phyloP scores from a whole-genome alignment of 176 grass and related monocot genomes.

The Saccharum officinarum region DNA sequence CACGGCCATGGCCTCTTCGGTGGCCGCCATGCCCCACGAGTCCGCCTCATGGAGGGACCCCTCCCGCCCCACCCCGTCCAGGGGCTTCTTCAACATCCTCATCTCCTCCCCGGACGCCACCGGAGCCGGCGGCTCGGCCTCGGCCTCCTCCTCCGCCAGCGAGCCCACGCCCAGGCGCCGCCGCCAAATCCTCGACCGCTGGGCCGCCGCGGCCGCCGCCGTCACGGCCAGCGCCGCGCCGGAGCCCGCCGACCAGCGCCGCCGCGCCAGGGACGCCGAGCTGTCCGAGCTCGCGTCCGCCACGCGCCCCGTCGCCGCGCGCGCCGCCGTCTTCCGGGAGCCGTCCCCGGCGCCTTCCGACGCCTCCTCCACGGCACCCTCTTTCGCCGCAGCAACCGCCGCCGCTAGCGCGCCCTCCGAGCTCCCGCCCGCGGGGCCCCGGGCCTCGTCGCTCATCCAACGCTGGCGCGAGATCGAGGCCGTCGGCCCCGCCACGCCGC shows the following conservation, averaged over 20 bases:
- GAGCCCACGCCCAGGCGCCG: slow-evolving; percentile 43
- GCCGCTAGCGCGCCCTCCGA: not conserved
- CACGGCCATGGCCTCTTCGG: slow-evolving; percentile 74
- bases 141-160: not conserved
- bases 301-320: slow-evolving; percentile 59
- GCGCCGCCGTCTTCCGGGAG: slow-evolving; percentile 56
- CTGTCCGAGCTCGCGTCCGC: slow-evolving; percentile 47
- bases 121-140: not conserved
- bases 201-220: slow-evolving; percentile 50
- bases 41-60: slow-evolving; percentile 61
- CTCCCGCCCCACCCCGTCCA: slow-evolving; percentile 31
- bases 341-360: slow-evolving; percentile 48
- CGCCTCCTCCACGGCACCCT: slow-evolving; percentile 23
- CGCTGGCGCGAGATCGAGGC: slow-evolving; percentile 95
- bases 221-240: slow-evolving; percentile 27
- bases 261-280: slow-evolving; percentile 65
- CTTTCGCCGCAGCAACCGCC: not conserved
- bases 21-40: slow-evolving; percentile 82
- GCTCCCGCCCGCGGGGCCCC: slow-evolving; percentile 49
- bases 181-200: slow-evolving; percentile 60
- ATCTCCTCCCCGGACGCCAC: not conserved
- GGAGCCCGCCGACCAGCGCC: slow-evolving; percentile 32
- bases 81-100: slow-evolving; percentile 52
- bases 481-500: slow-evolving; percentile 35
- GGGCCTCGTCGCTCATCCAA: slow-evolving; percentile 90